Conservation (phyloP, 2,329 filamentous ascomycete species). For the Fusarium sp. region DNA sequence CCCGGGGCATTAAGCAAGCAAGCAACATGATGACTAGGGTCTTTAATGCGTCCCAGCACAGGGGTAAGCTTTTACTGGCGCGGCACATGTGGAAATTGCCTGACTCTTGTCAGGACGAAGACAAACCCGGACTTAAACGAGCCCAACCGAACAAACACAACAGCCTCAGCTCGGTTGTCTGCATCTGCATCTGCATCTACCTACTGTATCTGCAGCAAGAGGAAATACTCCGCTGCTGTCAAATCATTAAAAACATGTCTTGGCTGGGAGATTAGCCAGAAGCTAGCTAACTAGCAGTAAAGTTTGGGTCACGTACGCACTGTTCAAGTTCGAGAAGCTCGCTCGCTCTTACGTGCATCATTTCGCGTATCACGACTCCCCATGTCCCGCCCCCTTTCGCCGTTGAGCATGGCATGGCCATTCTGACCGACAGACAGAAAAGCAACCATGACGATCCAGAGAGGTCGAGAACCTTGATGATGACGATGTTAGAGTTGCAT, state of each 20-base stretch:
- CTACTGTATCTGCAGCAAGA: neutral
- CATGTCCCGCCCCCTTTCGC: constrained; percentile 25
- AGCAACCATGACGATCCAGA: neutral
- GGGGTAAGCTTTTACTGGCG: constrained; percentile 23
- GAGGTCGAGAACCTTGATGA: constrained; percentile 17
- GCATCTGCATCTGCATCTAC: neutral
- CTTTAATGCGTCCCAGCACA: constrained; percentile 12
- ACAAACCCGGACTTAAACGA: neutral
- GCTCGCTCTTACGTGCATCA: constrained; percentile 30
- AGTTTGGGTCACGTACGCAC: neutral
- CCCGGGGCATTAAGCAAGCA: neutral
- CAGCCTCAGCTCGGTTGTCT: constrained; percentile 4
- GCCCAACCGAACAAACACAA: neutral
- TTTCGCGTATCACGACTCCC: constrained; percentile 33
- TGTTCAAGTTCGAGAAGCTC: constrained; percentile 27
- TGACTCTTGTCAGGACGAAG: constrained; percentile 21
- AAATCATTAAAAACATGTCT: neutral
- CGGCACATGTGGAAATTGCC: constrained; percentile 34
- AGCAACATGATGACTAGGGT: neutral
- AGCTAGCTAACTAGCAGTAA: neutral
- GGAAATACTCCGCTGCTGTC: constrained; percentile 16
- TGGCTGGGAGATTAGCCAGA: constrained; percentile 8
- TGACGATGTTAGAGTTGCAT: constrained; percentile 28
- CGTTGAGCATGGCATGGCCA: neutral
- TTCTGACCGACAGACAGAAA: neutral